Evolutionary conservation across 2,329 filamentous ascomycete genomes (phyloP), one percentile per base, ranked within the genome.

Genomic region (Chrysosporium keratinophilum): DNA sequence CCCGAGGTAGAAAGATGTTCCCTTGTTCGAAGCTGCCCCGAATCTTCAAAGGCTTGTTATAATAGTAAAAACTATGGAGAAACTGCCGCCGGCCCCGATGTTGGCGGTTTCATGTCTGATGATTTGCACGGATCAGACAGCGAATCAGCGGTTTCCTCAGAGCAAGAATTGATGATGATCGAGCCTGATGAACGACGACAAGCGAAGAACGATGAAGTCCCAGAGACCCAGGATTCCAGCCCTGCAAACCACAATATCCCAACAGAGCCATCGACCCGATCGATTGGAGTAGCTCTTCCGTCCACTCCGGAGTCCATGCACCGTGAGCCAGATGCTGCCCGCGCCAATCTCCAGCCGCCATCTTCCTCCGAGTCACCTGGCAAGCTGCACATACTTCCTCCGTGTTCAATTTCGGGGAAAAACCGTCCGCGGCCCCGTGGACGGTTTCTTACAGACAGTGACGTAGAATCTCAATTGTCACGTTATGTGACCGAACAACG

Each of bases 261-360:
- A 37, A 14, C 15, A 1, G n/a, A 15, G 6, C 6, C 17, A 4
- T 1, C 28, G n/a, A 39, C 11, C 4, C 46, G 35, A 2, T 4
- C 28, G 14, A 23, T 15, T 14, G 39, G 34, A 20, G n/a, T 7
- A 2, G 48, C 17, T 23, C 23, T 43, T 11, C 48, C 48, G 11
- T 34, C 48, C 20, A 50, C 48, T 28, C 48, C 48, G 1, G 48
- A 50, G 14, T 50, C 48, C 14, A 50, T 50, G 48, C 20, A 50
- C 19, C 28, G 39, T 35, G 40, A 50, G 39, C 39, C 20, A 15
- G 15, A n/a, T 50, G 20, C 14, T 14, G 17, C 17, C 35, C 20
- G n/a, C 17, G 17, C 35, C 7, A 12, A 41, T 19, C 5, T 31
- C 4, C 33, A 15, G 7, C 11, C 39, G 1, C 15, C 46, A 15